Evolutionary conservation across 306 rosid genomes (phyloP).

Genomic region (Alnus glutinosa): DNA sequence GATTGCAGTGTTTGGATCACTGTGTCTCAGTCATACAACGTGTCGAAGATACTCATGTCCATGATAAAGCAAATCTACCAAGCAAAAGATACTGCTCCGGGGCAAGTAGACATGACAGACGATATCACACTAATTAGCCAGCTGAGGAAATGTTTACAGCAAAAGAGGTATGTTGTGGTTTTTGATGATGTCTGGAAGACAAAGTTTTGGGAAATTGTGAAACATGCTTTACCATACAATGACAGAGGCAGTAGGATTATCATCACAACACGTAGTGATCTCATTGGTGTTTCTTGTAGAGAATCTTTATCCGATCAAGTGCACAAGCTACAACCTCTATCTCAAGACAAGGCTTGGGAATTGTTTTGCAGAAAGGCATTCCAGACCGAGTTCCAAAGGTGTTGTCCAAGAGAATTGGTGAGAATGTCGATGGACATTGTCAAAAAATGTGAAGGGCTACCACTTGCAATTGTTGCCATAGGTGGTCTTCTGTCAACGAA

Average conservation of each 20-base stretch:
- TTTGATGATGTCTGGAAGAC: constrained; percentile 2
- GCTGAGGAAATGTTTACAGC: background rate
- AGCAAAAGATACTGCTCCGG: background rate
- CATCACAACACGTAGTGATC: background rate
- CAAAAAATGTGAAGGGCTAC: constrained; percentile 14
- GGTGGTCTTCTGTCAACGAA: constrained; percentile 18
- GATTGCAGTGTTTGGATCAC: constrained; percentile 7
- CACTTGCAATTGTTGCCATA: constrained; percentile 19
- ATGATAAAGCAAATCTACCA: constrained; percentile 3
- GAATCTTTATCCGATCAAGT: background rate
- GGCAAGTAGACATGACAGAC: background rate
- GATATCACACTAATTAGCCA: background rate
- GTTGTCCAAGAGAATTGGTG: background rate
- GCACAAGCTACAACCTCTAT: background rate
- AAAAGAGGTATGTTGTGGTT: constrained; percentile 1
- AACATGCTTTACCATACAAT: constrained; percentile 8
- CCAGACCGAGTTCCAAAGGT: background rate
- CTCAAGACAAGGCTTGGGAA: background rate
- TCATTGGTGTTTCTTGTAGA: background rate
- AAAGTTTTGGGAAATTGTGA: background rate
- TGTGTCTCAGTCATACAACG: background rate
- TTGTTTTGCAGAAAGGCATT: constrained; percentile 5
- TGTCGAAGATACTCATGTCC: background rate
- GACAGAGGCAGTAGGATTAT: background rate
- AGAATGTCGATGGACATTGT: background rate